Base-by-base conservation (phyloP, 2,329 filamentous ascomycete species). In the Ceratocystis eucalypticola region DNA sequence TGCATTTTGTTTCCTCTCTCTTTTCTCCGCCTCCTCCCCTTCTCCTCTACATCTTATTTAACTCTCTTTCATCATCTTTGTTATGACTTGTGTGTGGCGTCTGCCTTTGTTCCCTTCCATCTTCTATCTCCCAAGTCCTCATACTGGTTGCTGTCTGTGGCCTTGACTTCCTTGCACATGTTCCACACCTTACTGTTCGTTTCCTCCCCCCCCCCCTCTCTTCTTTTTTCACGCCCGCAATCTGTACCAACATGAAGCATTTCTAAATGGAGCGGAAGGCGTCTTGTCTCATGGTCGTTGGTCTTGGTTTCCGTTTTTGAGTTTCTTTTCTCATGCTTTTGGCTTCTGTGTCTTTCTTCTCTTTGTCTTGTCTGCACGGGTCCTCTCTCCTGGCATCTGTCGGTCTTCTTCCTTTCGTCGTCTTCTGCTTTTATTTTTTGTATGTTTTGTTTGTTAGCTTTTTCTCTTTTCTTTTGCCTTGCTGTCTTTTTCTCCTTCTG, bases 1-100 rank as follows among this genome's bases (percentile, higher is more conserved):
- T 33, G 55, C 55, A 59, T 62, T 62, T 46, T 46, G 20, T 53
- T 62, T 37, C 37, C 65, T 46, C 61, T 61, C 48, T 53, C 62
- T 45, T 53, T 22, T 65, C 53, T 63, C 37, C 28, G 15, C 25
- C 33, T 63, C 33, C 46, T 20, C 44, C 20, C 15, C 57, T 37
- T 44, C 17, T 41, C 28, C 57, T 37, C 7, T 20, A n/a, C 57
- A 28, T 37, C 57, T 33, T 61, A n/a, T 61, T 41, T 44, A 20
- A 20, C 37, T 22, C n/a, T 61, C 22, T 2, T 46, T 44, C 45
- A 48, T 62, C 50, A 22, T 59, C 61, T 53, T 57, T 64, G 33
- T 25, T 53, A 55, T 64, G 33, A n/a, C 53, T 25, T 61, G 15
- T 55, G 30, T 66, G 37, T 25, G 61, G 30, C 20, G 44, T 65